Base-by-base conservation (phyloP, 208 protist species). In the Jaenimonas drosophilae region DNA sequence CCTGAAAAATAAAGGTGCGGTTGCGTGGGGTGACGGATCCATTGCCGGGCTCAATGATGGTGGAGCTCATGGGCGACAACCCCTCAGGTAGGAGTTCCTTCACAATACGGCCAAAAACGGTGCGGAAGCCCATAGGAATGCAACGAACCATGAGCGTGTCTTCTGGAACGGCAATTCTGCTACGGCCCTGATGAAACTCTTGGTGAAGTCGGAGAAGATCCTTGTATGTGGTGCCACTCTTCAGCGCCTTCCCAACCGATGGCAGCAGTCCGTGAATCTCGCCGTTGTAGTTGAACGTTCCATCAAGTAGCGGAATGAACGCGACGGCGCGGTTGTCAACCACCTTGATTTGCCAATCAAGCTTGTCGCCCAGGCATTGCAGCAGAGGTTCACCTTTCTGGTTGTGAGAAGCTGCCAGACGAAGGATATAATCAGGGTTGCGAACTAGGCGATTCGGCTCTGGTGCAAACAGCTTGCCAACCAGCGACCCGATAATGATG, bases 401-500 rank as follows among this genome's bases (percentile, higher is more conserved):
- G 44, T 92, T 88, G 27, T 83, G 29, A n/a, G 66, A 47, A 23
- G 73, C 33, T 28, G 82, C 28, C 40, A 96, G 64, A 9, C 89
- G 76, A 16, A 60, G 43, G 21, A 96, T 60, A 57, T 96, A 96
- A 14, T 70, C 64, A 27, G 73, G 42, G n/a, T 81, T 57, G 7
- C 58, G 59, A 24, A 96, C 84, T 19, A 78, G 55, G 21, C 89
- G 76, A 31, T 81, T 79, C 2, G 28, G 25, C 48, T 92, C 78
- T 1, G 54, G n/a, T 2, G 83, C 84, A 52, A 96, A 94, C 26
- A 96, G 70, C 55, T 96, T 96, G 30, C 89, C 89, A 28, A 94
- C 68, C 43, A 61, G 64, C 17, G 83, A 63, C 14, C 84, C 86
- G 20, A 75, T 62, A 4, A 28, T 37, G 46, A 96, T 71, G 53